A percentile compares a stretch with the other conserved stretches of the same genome.
phyloP scores from a whole-genome alignment of 257 asterid species.

The Sherardia arvensis region DNA sequence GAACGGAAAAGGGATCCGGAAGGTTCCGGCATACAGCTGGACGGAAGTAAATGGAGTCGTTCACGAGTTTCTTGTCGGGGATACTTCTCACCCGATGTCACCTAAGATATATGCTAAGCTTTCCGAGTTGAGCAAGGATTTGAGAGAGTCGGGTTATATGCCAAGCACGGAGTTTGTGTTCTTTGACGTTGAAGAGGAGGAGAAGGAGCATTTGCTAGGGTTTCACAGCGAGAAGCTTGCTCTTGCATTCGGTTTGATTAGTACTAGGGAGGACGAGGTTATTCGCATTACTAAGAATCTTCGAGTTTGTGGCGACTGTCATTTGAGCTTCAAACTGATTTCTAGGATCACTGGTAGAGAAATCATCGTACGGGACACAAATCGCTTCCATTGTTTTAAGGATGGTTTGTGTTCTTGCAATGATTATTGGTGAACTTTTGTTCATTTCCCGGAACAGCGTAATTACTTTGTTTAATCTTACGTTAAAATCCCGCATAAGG shows the following conservation, averaged over 20 bases:
- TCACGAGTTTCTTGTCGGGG: conserved; percentile 43
- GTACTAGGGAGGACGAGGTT: conserved; percentile 13
- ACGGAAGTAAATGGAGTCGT: conserved; percentile 31
- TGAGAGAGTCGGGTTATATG: conserved; percentile 27
- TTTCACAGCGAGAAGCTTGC: conserved; percentile 44
- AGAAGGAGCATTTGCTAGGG: conserved; percentile 32
- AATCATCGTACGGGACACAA: conserved; percentile 30
- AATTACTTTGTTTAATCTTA: too few species aligned
- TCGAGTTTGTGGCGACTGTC: conserved; percentile 44
- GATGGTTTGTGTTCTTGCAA: conserved; percentile 34
- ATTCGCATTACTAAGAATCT: conserved; percentile 33
- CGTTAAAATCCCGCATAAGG: too few species aligned
- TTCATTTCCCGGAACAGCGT: too few species aligned
- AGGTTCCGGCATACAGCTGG: conserved; percentile 42
- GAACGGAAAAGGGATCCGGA: conserved; percentile 23
- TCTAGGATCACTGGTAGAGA: conserved; percentile 30
- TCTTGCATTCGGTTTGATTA: conserved; percentile 35
- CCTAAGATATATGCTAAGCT: conserved; percentile 28
- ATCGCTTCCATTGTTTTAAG: conserved; percentile 32
- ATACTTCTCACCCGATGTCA: conserved; percentile 30
- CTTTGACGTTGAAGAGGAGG: conserved; percentile 43
- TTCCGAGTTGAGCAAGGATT: conserved; percentile 21
- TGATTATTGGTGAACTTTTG: conserved; percentile 28
- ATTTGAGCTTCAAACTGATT: conserved; percentile 25
- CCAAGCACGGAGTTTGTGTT: conserved; percentile 35